Evolutionary conservation across 352 stramenopile species (phyloP), one percentile per base, ranked within the genome.

Genomic region (Phytophthora hibernalis): DNA sequence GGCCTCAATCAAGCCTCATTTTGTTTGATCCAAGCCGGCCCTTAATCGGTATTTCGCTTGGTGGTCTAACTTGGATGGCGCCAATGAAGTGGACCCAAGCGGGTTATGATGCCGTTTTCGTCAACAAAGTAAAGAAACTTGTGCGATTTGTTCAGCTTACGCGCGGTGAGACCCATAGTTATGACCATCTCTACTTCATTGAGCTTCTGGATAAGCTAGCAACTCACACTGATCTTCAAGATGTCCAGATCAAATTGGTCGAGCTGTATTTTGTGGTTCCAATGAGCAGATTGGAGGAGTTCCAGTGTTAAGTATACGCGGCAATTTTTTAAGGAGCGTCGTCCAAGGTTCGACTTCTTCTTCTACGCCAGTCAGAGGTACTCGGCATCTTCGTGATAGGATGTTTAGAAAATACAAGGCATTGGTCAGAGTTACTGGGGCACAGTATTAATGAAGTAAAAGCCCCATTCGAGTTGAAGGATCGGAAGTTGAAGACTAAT

Each of bases 211-310:
- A 53, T 18, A 48, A 35, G 45, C 54, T 61, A 5, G 26, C 28
- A 31, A 20, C 31, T 16, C 31, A 37, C 13, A 5, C 31, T 6
- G 31, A 16, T 38, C 13, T 38, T 38, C 31, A 38, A 38, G 31
- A 16, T 38, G 31, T 43, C 37, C 15, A 5, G 15, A 12, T 43
- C 2, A 43, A 21, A 20, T 43, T 37, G 42, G 54, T 61, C 24
- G 40, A 61, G 37, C 40, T 61, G 26, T 61, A 20, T 61, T 61
- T 61, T 35, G 40, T 61, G 10, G 40, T 61, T 13, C 42, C 54
- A 8, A 61, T 52, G 38, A 22, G 24, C n/a, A 43, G 16, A 20
- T 28, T 45, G 38, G 20, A 51, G 18, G 11, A 38, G 28, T 61
- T 61, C 10, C 31, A 12, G 2, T 18, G 42, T 21, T 40, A 38